A percentile compares a stretch with the other conserved stretches of the same genome.
Conservation (phyloP, 352 stramenopile genomes). For the Pythium guiyangense region DNA sequence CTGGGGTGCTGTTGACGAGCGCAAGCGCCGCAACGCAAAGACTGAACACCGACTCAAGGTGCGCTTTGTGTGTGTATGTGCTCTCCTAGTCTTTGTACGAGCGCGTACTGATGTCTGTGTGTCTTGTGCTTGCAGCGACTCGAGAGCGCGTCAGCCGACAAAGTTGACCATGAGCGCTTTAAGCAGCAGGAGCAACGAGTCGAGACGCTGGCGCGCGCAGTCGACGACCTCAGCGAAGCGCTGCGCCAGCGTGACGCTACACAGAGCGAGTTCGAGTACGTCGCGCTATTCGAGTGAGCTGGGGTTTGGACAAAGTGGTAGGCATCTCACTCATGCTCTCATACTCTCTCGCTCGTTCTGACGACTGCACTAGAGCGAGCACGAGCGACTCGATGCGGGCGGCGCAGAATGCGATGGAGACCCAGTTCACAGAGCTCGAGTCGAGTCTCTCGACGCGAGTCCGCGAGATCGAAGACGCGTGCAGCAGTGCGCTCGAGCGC, state of each 20-base stretch:
- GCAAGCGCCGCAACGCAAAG: slow-evolving; percentile 20
- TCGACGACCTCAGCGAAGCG: slow-evolving; percentile 40
- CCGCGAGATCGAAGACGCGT: slow-evolving; percentile 10
- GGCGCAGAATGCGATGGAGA: slow-evolving; percentile 10
- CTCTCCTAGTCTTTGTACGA: too few species aligned
- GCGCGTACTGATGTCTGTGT: neutral
- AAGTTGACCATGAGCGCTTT: slow-evolving; percentile 2
- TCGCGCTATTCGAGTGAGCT: too few species aligned
- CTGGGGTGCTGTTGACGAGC: slow-evolving; percentile 18
- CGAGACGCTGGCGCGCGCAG: slow-evolving; percentile 30
- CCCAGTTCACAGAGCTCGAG: slow-evolving; percentile 8
- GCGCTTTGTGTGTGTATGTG: neutral
- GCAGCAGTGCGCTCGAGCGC: slow-evolving; percentile 9
- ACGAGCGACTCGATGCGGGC: neutral
- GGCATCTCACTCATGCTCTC: too few species aligned
- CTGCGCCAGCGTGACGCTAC: too few species aligned
- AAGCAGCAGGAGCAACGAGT: slow-evolving; percentile 29
- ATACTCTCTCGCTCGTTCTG: too few species aligned
- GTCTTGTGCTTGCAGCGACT: slow-evolving; percentile 12
- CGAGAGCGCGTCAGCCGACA: neutral
- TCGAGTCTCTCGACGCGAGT: neutral
- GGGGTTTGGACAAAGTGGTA: too few species aligned
- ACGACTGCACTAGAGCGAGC: neutral
- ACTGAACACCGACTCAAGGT: slow-evolving; percentile 10
- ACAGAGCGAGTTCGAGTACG: too few species aligned